These are phyloP conservation scores for Aspergillus cavernicola DNA, from an alignment of 495 filamentous ascomycete species.

Conservation along the genomic window DNA sequence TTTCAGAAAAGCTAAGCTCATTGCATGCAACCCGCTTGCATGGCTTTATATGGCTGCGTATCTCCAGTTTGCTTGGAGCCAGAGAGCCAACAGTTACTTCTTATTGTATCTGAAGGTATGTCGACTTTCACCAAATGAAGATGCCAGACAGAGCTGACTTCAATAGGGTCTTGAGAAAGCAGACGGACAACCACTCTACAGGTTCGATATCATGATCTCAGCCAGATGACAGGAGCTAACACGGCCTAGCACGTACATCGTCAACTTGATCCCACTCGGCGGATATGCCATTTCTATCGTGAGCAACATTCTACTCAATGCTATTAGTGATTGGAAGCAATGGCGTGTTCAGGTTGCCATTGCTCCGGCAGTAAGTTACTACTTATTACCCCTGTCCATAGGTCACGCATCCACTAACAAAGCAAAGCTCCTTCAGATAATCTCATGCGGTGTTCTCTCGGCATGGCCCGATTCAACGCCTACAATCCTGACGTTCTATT, in stretches of 20 bases:
- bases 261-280: constrained; percentile 45
- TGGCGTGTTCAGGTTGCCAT: constrained; percentile 16
- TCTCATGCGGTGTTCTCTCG: constrained; percentile 9
- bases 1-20: too few relatives aligned
- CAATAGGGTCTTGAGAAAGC: constrained; percentile 1
- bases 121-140: too few relatives aligned
- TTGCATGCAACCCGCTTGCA: too few relatives aligned
- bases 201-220: not conserved
- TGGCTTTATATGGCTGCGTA: too few relatives aligned
- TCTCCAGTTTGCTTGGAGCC: too few relatives aligned
- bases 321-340: constrained; percentile 18
- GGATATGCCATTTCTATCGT: constrained; percentile 41
- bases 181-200: constrained; percentile 7
- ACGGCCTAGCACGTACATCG: constrained; percentile 13
- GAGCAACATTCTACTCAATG: constrained; percentile 17
- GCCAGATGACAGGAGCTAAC: not conserved
- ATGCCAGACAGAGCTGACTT: not conserved
- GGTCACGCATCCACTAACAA: not conserved
- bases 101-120: too few relatives aligned
- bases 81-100: too few relatives aligned
- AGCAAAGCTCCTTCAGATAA: constrained; percentile 5
- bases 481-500: constrained; percentile 17
- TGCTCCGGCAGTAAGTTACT: constrained; percentile 5
- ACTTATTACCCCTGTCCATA: not conserved
- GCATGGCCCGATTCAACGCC: constrained; percentile 16